Evolutionary conservation across 2,329 filamentous ascomycete genomes (phyloP), one percentile per base, ranked within the genome.

Genomic region (Fusarium sp.): DNA sequence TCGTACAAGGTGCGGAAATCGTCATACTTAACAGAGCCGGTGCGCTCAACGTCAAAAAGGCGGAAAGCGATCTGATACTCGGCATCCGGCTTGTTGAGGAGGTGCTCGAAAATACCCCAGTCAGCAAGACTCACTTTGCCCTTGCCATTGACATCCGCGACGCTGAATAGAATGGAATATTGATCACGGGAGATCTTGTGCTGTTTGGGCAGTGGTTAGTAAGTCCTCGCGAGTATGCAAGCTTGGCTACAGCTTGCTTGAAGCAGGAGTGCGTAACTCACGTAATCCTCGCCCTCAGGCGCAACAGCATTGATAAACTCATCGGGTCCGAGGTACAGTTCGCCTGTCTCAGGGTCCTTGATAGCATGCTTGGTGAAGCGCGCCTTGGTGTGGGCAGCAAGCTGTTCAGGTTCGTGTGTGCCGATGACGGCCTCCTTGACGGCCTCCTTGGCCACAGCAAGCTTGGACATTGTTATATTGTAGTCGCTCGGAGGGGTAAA

Each of bases 1-100:
- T 95, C 93, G 84, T 97, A 98, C 65, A 95, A 85, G 66, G 90
- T 88, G 79, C 94, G 91, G 84, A 99, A 95, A 77, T 94, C 90
- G 42, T 97, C 93, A 79, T 95, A 97, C 81, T 95, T 95, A 79
- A 99, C 94, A 54, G 89, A 89, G 69, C 96, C 96, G 25, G 90
- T 93, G 69, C 93, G 90, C 57, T 95, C 91, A 77, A 94, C 88
- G 80, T 98, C 95, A 83, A 99, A 99, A 61, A 99, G 89, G 77
- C 96, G 93, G 85, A 98, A 99, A 21, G 96, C 95, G 77, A 99
- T 97, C 83, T 98, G 95, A 84, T 99, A 99, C 85, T 99, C 96
- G 81, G 96, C 96, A 80, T 98, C 96, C 70, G 96, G 93, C 84
- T 98, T 98, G 76, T 88, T 88, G 66, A 99, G 91, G 72, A 99